Evolutionary conservation across 371 early-diverging fungal genomes (phyloP).

Genomic region (Mucor circinelloides): DNA sequence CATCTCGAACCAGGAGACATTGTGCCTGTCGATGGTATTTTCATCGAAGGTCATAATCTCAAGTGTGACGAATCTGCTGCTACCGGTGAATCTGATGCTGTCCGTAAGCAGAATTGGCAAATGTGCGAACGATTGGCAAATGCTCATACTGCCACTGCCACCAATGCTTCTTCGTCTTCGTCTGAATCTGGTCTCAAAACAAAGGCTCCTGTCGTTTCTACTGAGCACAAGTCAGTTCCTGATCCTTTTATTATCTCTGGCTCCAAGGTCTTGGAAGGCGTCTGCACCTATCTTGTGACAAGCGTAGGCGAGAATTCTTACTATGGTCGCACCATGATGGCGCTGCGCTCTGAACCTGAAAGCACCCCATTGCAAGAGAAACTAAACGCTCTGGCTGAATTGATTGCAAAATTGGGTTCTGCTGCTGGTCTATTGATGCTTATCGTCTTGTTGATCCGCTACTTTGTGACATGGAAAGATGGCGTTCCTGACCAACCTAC

Average conservation of each 20-base stretch:
- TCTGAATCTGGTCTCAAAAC: constrained; percentile 10
- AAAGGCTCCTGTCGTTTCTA: neutral
- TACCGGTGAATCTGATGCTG: constrained; percentile 90
- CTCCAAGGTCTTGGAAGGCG: constrained; percentile 78
- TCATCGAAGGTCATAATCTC: constrained; percentile 81
- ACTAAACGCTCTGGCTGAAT: constrained; percentile 65
- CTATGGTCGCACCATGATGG: constrained; percentile 81
- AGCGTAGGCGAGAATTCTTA: constrained; percentile 74
- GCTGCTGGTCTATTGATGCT: constrained; percentile 71
- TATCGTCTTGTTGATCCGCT: constrained; percentile 62
- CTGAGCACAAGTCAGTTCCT: constrained; percentile 26
- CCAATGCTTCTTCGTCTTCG: constrained; percentile 3
- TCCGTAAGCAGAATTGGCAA: constrained; percentile 56
- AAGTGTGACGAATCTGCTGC: constrained; percentile 89
- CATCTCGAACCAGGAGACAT: constrained; percentile 94
- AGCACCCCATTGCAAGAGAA: constrained; percentile 79
- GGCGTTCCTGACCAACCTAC: constrained; percentile 35
- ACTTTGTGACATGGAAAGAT: constrained; percentile 50
- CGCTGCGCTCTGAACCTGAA: constrained; percentile 58
- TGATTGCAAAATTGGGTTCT: constrained; percentile 74
- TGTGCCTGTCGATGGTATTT: constrained; percentile 87
- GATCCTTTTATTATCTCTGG: constrained; percentile 82
- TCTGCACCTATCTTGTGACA: constrained; percentile 73
- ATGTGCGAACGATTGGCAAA: constrained; percentile 18
- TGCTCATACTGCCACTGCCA: neutral